phyloP scores from a whole-genome alignment of 192 early-diverging fungal species.

The Coemansia pectinata region DNA sequence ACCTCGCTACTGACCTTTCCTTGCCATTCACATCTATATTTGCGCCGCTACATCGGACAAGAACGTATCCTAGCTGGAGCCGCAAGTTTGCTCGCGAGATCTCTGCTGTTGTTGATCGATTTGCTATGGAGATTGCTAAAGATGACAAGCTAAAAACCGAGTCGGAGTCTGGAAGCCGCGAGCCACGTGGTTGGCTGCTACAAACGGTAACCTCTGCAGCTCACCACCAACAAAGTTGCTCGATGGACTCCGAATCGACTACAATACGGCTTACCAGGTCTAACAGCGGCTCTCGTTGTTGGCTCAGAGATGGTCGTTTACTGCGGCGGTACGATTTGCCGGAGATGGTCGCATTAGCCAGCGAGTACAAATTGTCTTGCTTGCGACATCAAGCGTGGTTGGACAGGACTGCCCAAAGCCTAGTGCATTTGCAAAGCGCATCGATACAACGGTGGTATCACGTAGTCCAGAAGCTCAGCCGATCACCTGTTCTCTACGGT shows the following conservation, averaged over 20 bases:
- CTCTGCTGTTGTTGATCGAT: constrained; percentile 35
- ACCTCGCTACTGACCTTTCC: background rate
- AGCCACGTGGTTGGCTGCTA: background rate
- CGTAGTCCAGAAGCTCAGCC: background rate
- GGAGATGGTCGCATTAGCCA: constrained; percentile 42
- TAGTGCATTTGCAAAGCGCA: background rate
- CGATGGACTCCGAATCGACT: background rate
- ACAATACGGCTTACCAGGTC: background rate
- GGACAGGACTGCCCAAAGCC: background rate
- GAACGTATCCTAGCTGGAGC: constrained; percentile 49
- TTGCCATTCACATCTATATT: constrained; percentile 30
- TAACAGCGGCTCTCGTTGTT: constrained; percentile 1
- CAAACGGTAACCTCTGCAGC: background rate
- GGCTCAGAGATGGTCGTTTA: constrained; percentile 32
- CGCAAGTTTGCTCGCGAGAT: constrained; percentile 53
- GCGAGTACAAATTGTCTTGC: constrained; percentile 3
- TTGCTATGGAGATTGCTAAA: background rate
- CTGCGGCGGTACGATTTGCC: constrained; percentile 36
- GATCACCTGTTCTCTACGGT: background rate
- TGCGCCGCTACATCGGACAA: constrained; percentile 14
- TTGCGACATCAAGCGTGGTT: background rate
- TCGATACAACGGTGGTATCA: constrained; percentile 4
- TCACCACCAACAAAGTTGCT: background rate
- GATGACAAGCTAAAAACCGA: background rate
- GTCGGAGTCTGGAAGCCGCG: background rate